Evolutionary conservation across 2,329 filamentous ascomycete species (phyloP).

Genomic region (Diatrype stigma): DNA sequence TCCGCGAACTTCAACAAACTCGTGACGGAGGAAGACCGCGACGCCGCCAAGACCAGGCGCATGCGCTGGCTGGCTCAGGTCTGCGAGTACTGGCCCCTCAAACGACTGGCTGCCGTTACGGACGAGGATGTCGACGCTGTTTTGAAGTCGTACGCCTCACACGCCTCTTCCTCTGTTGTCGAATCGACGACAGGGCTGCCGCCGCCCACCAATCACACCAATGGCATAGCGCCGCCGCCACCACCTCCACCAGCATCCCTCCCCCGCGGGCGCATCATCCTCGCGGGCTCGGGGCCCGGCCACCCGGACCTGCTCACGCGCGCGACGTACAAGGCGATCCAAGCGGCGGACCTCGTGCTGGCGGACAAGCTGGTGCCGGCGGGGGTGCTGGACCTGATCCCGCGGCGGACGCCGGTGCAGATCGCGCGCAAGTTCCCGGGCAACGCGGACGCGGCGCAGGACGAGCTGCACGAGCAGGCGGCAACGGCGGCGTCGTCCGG

Average conservation of each 20-base stretch:
- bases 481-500: constrained; percentile 61
- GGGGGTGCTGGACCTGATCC: constrained; percentile 82
- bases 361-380: constrained; percentile 84
- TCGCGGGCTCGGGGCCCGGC: constrained; percentile 89
- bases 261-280: constrained; percentile 70
- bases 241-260: too few relatives aligned
- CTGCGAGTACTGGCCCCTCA: constrained; percentile 97
- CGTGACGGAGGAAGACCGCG: constrained; percentile 67
- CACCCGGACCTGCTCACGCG: constrained; percentile 88
- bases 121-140: constrained; percentile 76
- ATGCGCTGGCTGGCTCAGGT: constrained; percentile 94
- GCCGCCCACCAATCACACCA: constrained; percentile 4
- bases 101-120: constrained; percentile 71
- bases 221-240: neutral
- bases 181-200: constrained; percentile 6
- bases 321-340: constrained; percentile 73
- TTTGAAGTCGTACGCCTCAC: constrained; percentile 63
- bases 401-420: constrained; percentile 79
- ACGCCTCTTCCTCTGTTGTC: constrained; percentile 5
- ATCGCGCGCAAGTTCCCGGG: constrained; percentile 98
- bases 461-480: constrained; percentile 79
- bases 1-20: constrained; percentile 79
- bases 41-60: constrained; percentile 71
- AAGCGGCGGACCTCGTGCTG: constrained; percentile 71
- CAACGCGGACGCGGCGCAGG: constrained; percentile 89